Evolutionary conservation across 306 rosid species (phyloP).

Genomic region (Nissolia schottii): DNA sequence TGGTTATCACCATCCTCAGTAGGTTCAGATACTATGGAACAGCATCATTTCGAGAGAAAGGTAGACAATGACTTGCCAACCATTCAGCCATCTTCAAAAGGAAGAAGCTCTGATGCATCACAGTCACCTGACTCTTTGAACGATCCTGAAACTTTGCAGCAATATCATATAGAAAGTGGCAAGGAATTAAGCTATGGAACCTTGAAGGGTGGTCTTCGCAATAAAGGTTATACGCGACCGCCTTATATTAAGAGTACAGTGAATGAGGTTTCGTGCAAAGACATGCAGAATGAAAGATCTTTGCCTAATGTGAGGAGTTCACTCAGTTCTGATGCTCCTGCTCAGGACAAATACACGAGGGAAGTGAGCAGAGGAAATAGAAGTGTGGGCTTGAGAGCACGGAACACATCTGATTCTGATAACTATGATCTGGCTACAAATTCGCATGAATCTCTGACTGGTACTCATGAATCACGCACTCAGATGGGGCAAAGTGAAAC

Average conservation of each 20-base stretch:
- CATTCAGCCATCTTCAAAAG: constrained; percentile 29
- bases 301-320: constrained; percentile 36
- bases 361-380: constrained; percentile 33
- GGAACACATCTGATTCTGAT: constrained; percentile 30
- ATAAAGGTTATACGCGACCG: constrained; percentile 50
- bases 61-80: constrained; percentile 25
- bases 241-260: constrained; percentile 40
- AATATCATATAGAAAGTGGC: constrained; percentile 30
- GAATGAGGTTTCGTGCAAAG: constrained; percentile 25
- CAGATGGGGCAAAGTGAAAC: constrained; percentile 32
- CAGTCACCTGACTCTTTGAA: constrained; percentile 29
- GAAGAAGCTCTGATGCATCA: constrained; percentile 24
- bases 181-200: constrained; percentile 53
- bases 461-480: constrained; percentile 19
- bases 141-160: constrained; percentile 27
- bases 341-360: constrained; percentile 32
- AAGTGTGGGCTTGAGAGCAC: constrained; percentile 19
- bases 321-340: constrained; percentile 28
- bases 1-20: constrained; percentile 37
- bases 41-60: constrained; percentile 24
- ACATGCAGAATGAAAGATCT: constrained; percentile 39
- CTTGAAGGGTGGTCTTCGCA: constrained; percentile 84
- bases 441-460: constrained; percentile 26
- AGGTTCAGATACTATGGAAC: constrained; percentile 35
- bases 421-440: constrained; percentile 24